Base-by-base conservation (phyloP, 2,329 filamentous ascomycete genomes). In the Scedosporium dehoogii region DNA sequence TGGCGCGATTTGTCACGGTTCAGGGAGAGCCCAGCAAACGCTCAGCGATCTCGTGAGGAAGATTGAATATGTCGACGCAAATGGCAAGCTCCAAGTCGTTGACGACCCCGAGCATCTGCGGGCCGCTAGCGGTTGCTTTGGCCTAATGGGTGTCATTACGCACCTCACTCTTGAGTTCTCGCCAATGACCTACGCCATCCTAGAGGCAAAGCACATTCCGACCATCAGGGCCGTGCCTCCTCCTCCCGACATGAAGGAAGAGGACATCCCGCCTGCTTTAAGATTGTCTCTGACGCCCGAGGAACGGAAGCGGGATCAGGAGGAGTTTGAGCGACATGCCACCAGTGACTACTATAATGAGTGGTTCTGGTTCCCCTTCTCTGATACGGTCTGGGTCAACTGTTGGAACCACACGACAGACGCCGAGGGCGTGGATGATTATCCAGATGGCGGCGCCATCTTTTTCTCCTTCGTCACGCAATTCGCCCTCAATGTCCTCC, bases 291-390 rank as follows among this genome's bases (percentile, higher is more conserved):
- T 72, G 62, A 73, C 71, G 2, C 66, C 68, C 3, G 68, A 70
- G 21, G 67, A 74, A 60, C 69, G 74, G n/a, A 68, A 68, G 9
- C 64, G 65, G 1, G 74, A 77, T 1, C 69, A 73, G 4, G 64
- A 51, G 4, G 69, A 72, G 0, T 81, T 80, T 63, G 71, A 77
- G 63, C 64, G 68, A 1, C 69, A 72, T 2, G 76, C 76, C 14
- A 67, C 67, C 0, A 72, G 75, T 33, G 71, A 75, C 58, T 80
- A 78, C 64, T 80, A 80, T 62, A 69, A 71, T 23, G 78, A 81
- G 65, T 80, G 76, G 76, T 81, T 81, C 66, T 81, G 78, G 79
- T 81, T 80, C 64, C 74, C 79, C 0, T 79, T 78, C 62, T 74
- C 75, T 21, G 71, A 74, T 59, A 70, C 75, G 51, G 72, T 73